Base-by-base conservation (phyloP, 1,284 basidiomycete species). In the Flammula alnicola region DNA sequence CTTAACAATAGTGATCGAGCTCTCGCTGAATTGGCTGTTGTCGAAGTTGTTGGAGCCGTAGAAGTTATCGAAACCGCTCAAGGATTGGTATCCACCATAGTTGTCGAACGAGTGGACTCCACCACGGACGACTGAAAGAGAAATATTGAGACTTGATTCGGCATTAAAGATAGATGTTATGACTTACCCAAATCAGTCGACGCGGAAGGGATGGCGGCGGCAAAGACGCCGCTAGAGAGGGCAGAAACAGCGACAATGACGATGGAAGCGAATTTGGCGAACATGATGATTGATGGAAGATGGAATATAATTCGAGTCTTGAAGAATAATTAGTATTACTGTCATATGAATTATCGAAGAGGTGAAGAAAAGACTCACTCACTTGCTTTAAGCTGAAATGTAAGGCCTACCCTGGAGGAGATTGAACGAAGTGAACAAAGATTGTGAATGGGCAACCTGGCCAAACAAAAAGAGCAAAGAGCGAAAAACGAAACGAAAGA, bases 51-150 rank as follows among this genome's bases (percentile, higher is more conserved):
- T 62, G 37, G 55, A 33, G 26, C 74, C 74, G 45, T 68, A 70
- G 63, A 75, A 75, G 63, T 71, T 65, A 49, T 75, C 73, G 49
- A 76, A 75, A 41, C 61, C 56, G 31, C 56, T 51, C 47, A 74
- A 50, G 36, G 70, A 72, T 35, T 59, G 55, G 58, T 68, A 55
- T 16, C 71, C 71, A 26, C 62, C 63, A 63, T 67, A 75, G 62
- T 67, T 62, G 55, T 70, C 62, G 58, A 75, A 71, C 19, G 69
- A 69, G 49, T 54, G 47, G 35, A 47, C 56, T 35, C 48, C 49
- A 31, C 55, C 52, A 47, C 58, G 58, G 33, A 43, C 55, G 42
- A 52, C 59, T 55, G 16, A 22, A 22, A 50, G 30, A 38, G 23
- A 23, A 37, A 29, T 27, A 44, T 40, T 48, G 17, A 32, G 47